Evolutionary conservation across 148 eudicot genomes (phyloP), one percentile per base, ranked within the genome.

Genomic region (Chenopodium album): DNA sequence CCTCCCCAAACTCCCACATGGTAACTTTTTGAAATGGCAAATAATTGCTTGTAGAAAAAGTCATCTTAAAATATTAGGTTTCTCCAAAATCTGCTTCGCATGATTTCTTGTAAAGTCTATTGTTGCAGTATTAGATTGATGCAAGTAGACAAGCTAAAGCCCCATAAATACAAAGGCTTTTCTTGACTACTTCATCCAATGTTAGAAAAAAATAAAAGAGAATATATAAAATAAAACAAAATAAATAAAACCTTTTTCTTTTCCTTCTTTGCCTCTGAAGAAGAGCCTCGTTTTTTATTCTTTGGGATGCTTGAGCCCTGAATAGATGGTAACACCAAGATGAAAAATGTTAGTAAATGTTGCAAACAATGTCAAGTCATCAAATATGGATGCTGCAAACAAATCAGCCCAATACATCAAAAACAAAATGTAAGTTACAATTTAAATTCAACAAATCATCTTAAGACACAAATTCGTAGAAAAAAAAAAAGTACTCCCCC

Each of bases 181-280:
- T 66, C 19, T 66, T 23, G 1, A 19, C 41, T 73, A 41, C 6
- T 47, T 1, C 23, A 47, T 10, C 31, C 37, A 50, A 50, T 11
- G n/a, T 9, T 2, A 48, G 31, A 74, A 74, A 74, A 50, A 9
- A 17, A 74, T 4, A n/a, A 37, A 41, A 26, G 20, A 64, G 20
- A 64, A 64, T 41, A 41, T 41, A 41, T 22, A 64, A 64, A 11
- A 64, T 20, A 14, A 4, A 4, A 47, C 50, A 28, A 47, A 72
- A 10, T 41, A 41, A 41, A 41, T 41, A 5, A 44, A 80, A 94
- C 98, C 98, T 90, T 94, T 87, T 92, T 94, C 93, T 84, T 86
- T 86, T 84, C 88, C 75, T 77, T 86, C 84, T 37, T 84, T 54
- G 84, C 78, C 79, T 84, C 88, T 44, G 88, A 77, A 47, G 59